Evolutionary conservation across 129 eudicot species (phyloP).

Genomic region (Flaveria linearis): DNA sequence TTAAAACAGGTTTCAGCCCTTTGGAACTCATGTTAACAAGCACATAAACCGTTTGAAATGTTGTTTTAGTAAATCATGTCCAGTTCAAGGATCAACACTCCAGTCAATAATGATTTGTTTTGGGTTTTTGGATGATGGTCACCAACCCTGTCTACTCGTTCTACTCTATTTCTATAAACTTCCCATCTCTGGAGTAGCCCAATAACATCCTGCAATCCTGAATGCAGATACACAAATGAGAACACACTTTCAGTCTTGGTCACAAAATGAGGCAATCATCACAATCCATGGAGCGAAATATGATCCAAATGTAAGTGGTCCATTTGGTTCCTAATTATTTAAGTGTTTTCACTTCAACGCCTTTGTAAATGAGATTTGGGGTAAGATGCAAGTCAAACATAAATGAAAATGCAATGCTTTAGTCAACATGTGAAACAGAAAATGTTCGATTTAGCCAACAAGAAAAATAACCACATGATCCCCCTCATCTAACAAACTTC

Average conservation of each 20-base stretch:
- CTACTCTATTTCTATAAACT: background rate
- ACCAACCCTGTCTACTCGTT: background rate
- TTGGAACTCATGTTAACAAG: too few species aligned
- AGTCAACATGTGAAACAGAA: constrained; percentile 5
- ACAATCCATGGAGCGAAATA: too few species aligned
- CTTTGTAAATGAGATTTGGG: background rate
- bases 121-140: too few species aligned
- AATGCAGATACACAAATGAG: too few species aligned
- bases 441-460: background rate
- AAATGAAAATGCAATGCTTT: background rate
- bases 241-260: background rate
- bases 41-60: too few species aligned
- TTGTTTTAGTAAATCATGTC: too few species aligned
- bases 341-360: background rate
- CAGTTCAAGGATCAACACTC: too few species aligned
- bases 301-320: background rate
- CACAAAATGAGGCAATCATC: background rate
- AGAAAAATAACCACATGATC: background rate
- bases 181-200: background rate
- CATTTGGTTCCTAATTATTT: background rate
- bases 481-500: constrained; percentile 1
- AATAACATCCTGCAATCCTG: background rate
- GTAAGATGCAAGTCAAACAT: background rate
- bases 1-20: too few species aligned
- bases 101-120: too few species aligned